These are phyloP conservation scores for Diaporthe citrichinensis DNA, from an alignment of 2,329 filamentous ascomycete species.

Conservation along the genomic window DNA sequence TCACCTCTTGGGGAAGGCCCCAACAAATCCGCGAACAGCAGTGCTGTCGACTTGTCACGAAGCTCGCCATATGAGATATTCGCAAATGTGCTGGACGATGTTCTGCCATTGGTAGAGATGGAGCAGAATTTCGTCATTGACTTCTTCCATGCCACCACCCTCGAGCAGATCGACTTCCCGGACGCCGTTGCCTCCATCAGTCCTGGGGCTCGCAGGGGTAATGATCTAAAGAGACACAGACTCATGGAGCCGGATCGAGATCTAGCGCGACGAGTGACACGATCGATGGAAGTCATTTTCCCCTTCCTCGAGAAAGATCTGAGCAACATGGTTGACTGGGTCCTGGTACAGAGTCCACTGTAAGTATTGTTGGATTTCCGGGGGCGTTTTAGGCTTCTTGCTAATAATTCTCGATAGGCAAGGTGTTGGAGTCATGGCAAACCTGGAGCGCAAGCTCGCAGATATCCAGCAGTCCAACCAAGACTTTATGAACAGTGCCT, in stretches of 20 bases:
- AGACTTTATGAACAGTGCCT: slow-evolving; percentile 83
- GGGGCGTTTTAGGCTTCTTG: slow-evolving; percentile 2
- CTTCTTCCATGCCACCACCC: slow-evolving; percentile 94
- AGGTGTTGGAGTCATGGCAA: slow-evolving; percentile 87
- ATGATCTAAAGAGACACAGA: slow-evolving; percentile 80
- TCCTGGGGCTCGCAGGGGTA: slow-evolving; percentile 78
- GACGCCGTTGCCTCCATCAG: slow-evolving; percentile 78
- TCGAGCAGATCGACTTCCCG: slow-evolving; percentile 85
- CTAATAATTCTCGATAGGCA: slow-evolving; percentile 68
- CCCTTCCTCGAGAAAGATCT: slow-evolving; percentile 84
- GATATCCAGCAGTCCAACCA: slow-evolving; percentile 92
- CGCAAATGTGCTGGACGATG: slow-evolving; percentile 82
- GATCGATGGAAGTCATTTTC: slow-evolving; percentile 91
- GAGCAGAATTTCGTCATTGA: slow-evolving; percentile 99
- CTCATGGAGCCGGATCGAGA: slow-evolving; percentile 91
- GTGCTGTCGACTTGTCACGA: slow-evolving; percentile 59
- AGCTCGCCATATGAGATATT: slow-evolving; percentile 87
- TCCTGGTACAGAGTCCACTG: slow-evolving; percentile 83
- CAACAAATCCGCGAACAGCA: slow-evolving; percentile 67
- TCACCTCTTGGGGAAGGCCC: slow-evolving; percentile 75
- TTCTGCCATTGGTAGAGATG: slow-evolving; percentile 86
- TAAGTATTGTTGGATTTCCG: slow-evolving; percentile 64
- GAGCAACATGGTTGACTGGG: slow-evolving; percentile 87
- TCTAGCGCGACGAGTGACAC: slow-evolving; percentile 86
- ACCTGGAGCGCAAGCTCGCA: slow-evolving; percentile 82